Percentiles rank a stretch among this genome's conserved stretches.
Conservation (phyloP, 495 filamentous ascomycete genomes). For the Talaromyces liani region DNA sequence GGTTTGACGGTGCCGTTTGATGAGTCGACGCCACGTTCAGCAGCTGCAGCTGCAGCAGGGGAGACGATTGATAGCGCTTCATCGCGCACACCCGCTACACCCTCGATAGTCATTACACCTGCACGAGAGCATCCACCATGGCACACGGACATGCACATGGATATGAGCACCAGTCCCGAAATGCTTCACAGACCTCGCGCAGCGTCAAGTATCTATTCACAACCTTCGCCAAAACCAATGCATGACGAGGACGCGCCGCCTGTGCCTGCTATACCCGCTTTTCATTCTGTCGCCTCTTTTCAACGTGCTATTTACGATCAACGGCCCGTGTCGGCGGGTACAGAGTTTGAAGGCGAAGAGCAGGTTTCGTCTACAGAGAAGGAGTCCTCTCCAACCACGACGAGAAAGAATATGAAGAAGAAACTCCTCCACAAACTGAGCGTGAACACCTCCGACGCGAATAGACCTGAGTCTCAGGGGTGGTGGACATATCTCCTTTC, state of each 20-base stretch:
- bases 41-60: constrained; percentile 26
- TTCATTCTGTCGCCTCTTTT: constrained; percentile 21
- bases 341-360: constrained; percentile 52
- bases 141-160: constrained; percentile 15
- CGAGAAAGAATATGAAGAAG: constrained; percentile 11
- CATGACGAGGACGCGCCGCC: constrained; percentile 40
- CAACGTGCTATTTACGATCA: constrained; percentile 17
- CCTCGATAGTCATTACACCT: constrained; percentile 60
- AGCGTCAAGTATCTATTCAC: constrained; percentile 65
- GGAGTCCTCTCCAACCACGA: neutral
- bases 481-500: constrained; percentile 89
- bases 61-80: constrained; percentile 24
- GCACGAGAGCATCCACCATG: constrained; percentile 56
- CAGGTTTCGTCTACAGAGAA: constrained; percentile 15
- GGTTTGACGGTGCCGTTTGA: constrained; percentile 63
- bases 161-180: constrained; percentile 18
- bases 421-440: constrained; percentile 23
- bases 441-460: constrained; percentile 35
- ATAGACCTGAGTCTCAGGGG: constrained; percentile 57
- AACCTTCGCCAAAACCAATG: constrained; percentile 35
- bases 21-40: constrained; percentile 37
- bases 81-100: constrained; percentile 35
- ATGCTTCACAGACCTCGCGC: constrained; percentile 26
- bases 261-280: constrained; percentile 54
- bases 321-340: constrained; percentile 37